phyloP scores from a whole-genome alignment of 257 asterid genomes.

The Cinchona pubescens region DNA sequence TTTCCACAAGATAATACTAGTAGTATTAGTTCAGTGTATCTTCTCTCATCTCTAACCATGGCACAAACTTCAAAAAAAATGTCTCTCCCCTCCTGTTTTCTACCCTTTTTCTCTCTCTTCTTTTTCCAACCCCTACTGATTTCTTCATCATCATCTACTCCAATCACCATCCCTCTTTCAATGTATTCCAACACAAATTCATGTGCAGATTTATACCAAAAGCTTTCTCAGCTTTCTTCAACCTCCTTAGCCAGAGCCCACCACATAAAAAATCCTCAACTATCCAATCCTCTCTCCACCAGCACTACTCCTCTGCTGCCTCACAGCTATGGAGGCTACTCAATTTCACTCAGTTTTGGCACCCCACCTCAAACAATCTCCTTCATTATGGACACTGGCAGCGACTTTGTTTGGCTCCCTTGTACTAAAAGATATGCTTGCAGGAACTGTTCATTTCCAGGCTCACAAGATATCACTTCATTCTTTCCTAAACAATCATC shows the following conservation, averaged over 20 bases:
- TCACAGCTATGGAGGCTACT: constrained; percentile 70
- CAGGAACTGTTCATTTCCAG: constrained; percentile 42
- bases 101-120: constrained; percentile 28
- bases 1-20: too few species aligned
- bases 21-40: neutral
- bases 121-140: constrained; percentile 17
- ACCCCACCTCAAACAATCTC: constrained; percentile 76
- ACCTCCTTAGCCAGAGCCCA: constrained; percentile 70
- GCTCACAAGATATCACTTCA: constrained; percentile 28
- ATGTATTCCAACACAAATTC: constrained; percentile 33
- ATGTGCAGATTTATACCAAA: constrained; percentile 47
- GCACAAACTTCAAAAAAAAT: constrained; percentile 36
- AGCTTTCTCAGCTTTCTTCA: constrained; percentile 56
- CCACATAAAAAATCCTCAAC: constrained; percentile 47
- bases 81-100: constrained; percentile 35
- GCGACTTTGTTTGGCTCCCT: constrained; percentile 86
- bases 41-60: constrained; percentile 12
- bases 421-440: constrained; percentile 68
- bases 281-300: constrained; percentile 32
- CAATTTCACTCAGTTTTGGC: constrained; percentile 75
- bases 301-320: constrained; percentile 62
- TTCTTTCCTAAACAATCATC: constrained; percentile 75
- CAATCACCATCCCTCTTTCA: constrained; percentile 48
- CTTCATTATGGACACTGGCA: constrained; percentile 78
- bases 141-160: constrained; percentile 35